These are phyloP conservation scores for Saturnispora silvae DNA, from an alignment of 805 yeast genomes.

Conservation along the genomic window DNA sequence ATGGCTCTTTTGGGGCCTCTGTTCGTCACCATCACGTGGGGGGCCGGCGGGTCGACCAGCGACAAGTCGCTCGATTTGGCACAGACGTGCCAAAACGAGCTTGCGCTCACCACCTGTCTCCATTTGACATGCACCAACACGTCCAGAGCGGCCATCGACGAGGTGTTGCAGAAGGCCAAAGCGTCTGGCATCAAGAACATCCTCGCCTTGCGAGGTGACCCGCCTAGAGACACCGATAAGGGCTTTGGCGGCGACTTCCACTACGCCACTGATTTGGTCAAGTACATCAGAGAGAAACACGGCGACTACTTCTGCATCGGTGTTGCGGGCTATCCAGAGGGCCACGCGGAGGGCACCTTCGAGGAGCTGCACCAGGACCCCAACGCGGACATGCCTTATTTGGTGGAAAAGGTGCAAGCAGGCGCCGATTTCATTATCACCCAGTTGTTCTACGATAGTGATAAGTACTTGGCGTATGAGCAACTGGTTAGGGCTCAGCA, in stretches of 20 bases:
- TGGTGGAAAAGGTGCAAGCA: slow-evolving; percentile 78
- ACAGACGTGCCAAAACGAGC: slow-evolving; percentile 57
- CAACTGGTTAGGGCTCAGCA: slow-evolving; percentile 31
- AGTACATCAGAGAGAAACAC: slow-evolving; percentile 57
- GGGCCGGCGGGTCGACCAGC: slow-evolving; percentile 94
- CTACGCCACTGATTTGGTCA: slow-evolving; percentile 79
- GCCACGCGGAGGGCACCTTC: slow-evolving; percentile 84
- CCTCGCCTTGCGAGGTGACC: slow-evolving; percentile 91
- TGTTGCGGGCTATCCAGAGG: slow-evolving; percentile 97
- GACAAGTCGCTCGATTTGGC: slow-evolving; percentile 81
- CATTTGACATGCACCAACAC: slow-evolving; percentile 96
- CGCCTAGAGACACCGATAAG: slow-evolving; percentile 55
- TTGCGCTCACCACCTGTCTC: slow-evolving; percentile 82
- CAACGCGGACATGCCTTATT: slow-evolving; percentile 59
- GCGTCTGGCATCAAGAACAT: slow-evolving; percentile 76
- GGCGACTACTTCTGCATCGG: slow-evolving; percentile 87
- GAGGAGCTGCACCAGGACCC: slow-evolving; percentile 51
- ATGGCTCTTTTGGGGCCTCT: slow-evolving; percentile 82
- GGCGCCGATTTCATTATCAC: slow-evolving; percentile 94
- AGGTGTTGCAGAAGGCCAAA: slow-evolving; percentile 64
- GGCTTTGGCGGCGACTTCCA: slow-evolving; percentile 51
- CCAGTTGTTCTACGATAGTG: slow-evolving; percentile 84
- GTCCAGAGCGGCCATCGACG: slow-evolving; percentile 62
- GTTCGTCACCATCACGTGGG: slow-evolving; percentile 95
- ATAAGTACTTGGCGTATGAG: slow-evolving; percentile 62